A percentile compares a stretch with the other conserved stretches of the same genome.
These are phyloP conservation scores for Talaromyces sp. DNA, from an alignment of 2,329 filamentous ascomycete species.

Conservation along the genomic window DNA sequence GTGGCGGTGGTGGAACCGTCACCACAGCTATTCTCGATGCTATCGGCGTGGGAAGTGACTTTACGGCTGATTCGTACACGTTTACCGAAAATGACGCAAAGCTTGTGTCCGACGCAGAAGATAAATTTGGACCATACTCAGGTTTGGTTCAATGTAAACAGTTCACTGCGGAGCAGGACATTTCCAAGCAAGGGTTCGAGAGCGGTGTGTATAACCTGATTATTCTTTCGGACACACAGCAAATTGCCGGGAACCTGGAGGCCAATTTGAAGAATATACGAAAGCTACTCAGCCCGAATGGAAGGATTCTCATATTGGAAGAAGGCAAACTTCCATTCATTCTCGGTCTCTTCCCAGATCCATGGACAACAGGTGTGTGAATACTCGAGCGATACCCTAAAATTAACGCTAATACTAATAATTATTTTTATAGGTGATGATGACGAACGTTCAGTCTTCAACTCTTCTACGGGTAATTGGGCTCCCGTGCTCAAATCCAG, in stretches of 20 bases:
- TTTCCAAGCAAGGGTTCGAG: neutral
- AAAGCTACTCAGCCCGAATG: neutral
- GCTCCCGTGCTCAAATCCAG: neutral
- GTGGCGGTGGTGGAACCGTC: neutral
- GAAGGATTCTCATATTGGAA: neutral
- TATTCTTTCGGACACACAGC: neutral
- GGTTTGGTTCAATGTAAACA: neutral
- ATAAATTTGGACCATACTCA: neutral
- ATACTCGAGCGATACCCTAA: neutral
- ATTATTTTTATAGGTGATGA: neutral
- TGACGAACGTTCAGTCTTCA: neutral
- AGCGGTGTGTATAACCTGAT: neutral
- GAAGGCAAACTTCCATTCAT: neutral
- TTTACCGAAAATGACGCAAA: neutral
- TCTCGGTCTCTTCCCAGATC: neutral
- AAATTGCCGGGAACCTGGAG: neutral
- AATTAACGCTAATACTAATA: neutral
- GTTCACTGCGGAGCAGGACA: neutral
- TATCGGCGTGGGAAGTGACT: neutral
- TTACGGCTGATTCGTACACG: neutral
- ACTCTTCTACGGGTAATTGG: neutral
- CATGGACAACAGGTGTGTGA: neutral
- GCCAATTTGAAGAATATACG: neutral
- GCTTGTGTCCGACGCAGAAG: neutral
- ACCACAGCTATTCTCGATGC: neutral